A percentile compares a stretch with the other conserved stretches of the same genome.
phyloP scores from a whole-genome alignment of 2,329 filamentous ascomycete genomes.

The Monilinia vaccinii-corymbosi region DNA sequence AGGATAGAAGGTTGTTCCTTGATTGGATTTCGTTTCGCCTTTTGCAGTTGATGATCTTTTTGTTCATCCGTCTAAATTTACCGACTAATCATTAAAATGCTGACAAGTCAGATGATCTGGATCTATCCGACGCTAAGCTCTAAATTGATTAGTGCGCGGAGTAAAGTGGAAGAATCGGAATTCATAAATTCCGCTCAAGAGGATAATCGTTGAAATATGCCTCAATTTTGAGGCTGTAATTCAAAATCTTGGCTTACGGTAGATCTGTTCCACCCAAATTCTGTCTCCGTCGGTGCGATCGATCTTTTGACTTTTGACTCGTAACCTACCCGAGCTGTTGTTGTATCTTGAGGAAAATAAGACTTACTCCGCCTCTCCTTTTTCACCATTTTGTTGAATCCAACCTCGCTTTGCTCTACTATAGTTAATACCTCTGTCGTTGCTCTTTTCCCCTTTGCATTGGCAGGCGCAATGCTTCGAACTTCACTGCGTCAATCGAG shows the following conservation, averaged over 20 bases:
- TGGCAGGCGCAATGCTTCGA: constrained; percentile 58
- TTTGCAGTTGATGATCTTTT: constrained; percentile 1
- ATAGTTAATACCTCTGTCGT: not conserved
- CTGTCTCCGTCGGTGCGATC: constrained; percentile 10
- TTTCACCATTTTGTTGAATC: constrained; percentile 4
- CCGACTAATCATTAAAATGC: not conserved
- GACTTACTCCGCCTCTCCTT: constrained; percentile 45
- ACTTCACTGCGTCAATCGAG: constrained; percentile 56
- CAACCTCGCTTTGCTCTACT: not conserved
- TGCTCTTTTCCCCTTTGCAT: constrained; percentile 25
- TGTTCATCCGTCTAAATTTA: not conserved
- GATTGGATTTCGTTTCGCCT: not conserved
- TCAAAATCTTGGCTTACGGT: not conserved
- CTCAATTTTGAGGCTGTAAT: not conserved
- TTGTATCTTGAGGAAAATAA: constrained; percentile 15
- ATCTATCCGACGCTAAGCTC: rapidly evolving
- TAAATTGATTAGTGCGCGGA: not conserved
- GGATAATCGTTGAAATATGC: not conserved
- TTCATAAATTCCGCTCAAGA: constrained; percentile 1
- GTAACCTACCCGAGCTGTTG: constrained; percentile 6
- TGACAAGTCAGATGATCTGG: not conserved
- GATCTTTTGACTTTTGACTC: too few relatives aligned
- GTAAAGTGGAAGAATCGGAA: not conserved
- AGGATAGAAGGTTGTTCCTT: not conserved
- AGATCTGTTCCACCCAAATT: constrained; percentile 4